phyloP scores from a whole-genome alignment of 495 filamentous ascomycete species.

The Immersiella caudata region DNA sequence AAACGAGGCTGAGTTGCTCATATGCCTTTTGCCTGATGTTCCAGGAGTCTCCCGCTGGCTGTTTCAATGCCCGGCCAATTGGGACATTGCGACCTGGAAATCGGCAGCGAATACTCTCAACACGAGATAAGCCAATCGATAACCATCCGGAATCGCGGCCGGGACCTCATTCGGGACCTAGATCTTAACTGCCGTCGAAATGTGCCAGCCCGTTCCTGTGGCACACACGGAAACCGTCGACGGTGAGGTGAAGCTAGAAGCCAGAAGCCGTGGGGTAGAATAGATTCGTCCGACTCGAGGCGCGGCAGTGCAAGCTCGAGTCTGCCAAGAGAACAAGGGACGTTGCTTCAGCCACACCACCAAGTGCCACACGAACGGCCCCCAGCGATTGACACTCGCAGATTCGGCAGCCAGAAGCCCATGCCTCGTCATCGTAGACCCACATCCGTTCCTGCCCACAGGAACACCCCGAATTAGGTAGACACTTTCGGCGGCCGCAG shows the following conservation, averaged over 20 bases:
- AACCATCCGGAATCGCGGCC: background rate
- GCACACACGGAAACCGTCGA: background rate
- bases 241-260: background rate
- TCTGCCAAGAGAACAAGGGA: background rate
- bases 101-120: background rate
- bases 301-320: conserved; percentile 11
- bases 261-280: background rate
- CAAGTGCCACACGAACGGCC: conserved; percentile 12
- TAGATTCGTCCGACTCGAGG: background rate
- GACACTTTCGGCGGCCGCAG: background rate
- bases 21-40: conserved; percentile 20
- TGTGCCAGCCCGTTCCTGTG: background rate
- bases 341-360: conserved; percentile 12
- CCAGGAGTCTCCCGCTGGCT: conserved; percentile 7
- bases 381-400: conserved; percentile 18
- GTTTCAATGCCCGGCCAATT: conserved; percentile 15
- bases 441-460: conserved; percentile 10
- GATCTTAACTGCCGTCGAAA: background rate
- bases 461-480: background rate
- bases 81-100: background rate
- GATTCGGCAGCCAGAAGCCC: conserved; percentile 16
- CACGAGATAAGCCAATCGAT: conserved; percentile 4
- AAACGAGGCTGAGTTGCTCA: conserved; percentile 10
- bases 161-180: background rate
- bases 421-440: conserved; percentile 29